Base-by-base conservation (phyloP, 2,329 filamentous ascomycete species). In the Lasiodiplodia citricola region DNA sequence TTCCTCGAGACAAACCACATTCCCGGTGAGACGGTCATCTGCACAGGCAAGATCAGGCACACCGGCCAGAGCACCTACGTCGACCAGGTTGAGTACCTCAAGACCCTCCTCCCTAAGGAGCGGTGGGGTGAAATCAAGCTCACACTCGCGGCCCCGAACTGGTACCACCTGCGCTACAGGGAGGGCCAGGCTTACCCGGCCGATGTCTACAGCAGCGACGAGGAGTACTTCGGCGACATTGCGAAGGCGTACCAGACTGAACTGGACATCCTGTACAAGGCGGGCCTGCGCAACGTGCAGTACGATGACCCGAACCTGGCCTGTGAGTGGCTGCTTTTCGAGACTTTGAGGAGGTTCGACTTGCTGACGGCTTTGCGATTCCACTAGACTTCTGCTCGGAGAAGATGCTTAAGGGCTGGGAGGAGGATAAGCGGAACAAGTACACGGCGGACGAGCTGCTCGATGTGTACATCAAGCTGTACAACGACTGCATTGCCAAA, bases 381-480 rank as follows among this genome's bases (percentile, higher is more conserved):
- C 4, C 13, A 3, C 41, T 31, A 76, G 75, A 77, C 68, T 76
- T 78, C 66, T 77, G 76, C 72, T 77, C 76, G 44, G 73, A 76
- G 41, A 77, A 77, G 64, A 76, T 78, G 75, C 71, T 76, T 6
- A 69, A 71, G 21, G 76, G 74, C 7, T 77, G 74, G 75, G 70
- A 87, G 67, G 84, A 85, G 41, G 91, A 93, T 75, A 76, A 84
- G 44, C 84, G 88, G 74, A 92, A 93, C 77, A 87, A 86, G 62
- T 86, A 88, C 74, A 86, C 86, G 1, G 86, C 90, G 21, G 90
- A 91, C 56, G 87, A 89, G 69, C 86, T 92, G 8, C 85, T 94
- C 25, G 89, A 92, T 72, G 86, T 88, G 50, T 94, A 94, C 80
- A 91, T 94, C 78, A 82, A 85, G 69, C 86, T 92, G 69, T 93